Evolutionary conservation across 192 early-diverging fungal species (phyloP), one percentile per base, ranked within the genome.

Genomic region (Mortierella alpina): DNA sequence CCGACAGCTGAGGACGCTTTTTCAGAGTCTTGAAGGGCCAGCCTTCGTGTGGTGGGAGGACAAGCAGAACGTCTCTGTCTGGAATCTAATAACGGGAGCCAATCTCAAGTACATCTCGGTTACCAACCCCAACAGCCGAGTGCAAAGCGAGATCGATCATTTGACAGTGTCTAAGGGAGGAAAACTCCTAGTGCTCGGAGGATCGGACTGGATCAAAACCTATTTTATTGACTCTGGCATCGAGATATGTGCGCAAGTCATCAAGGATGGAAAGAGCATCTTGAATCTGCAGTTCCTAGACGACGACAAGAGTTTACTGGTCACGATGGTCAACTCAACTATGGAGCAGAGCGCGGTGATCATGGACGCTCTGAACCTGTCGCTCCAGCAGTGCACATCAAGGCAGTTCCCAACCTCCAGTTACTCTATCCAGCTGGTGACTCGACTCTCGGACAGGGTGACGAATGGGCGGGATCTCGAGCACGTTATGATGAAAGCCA

Each of bases 191-290:
- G 66, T 42, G 2, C 42, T 67, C 0, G 52, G 23, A 5, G 66
- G 66, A 1, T 40, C n/a, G 23, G 55, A 67, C 41, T 67, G 66
- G 66, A 67, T 67, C 9, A 56, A 41, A 31, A 57, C 54, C 7
- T 67, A 40, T 39, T 67, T 67, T 47, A 67, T 67, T 54, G 66
- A 67, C 15, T 67, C 66, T 20, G 66, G 66, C 14, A 67, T 67
- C 41, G 66, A 67, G 42, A 57, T 67, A 18, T 57, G 66, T 31
- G 11, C 18, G 5, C 46, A 42, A 2, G 42, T 67, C 4, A 18
- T 67, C 42, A 22, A 48, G 5, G 45, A 57, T 18, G 55, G 54
- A 8, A 40, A n/a, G 31, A 31, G 31, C 20, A 57, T 67, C 6
- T 31, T 67, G 66, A 54, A 67, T 46, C 45, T 67, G 1, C 14